These are phyloP conservation scores for Ganoderma lucidum DNA, from an alignment of 1,284 basidiomycete genomes.

Conservation along the genomic window DNA sequence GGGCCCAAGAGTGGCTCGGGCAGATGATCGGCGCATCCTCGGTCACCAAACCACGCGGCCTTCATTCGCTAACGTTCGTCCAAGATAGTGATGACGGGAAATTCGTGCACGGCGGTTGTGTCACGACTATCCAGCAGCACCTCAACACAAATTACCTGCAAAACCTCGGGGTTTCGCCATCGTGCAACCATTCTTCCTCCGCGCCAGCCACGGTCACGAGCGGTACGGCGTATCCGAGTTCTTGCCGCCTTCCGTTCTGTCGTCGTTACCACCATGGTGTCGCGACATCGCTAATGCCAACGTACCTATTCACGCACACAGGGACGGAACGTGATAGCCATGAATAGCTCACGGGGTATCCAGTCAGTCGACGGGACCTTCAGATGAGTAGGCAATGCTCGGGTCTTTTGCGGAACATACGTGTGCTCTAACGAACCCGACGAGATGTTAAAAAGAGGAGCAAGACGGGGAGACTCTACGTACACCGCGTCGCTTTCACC, in stretches of 20 bases:
- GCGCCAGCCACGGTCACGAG: constrained; percentile 37
- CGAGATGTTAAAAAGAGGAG: constrained; percentile 20
- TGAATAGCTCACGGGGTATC: constrained; percentile 31
- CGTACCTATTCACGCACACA: constrained; percentile 9
- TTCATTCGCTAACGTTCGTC: constrained; percentile 18
- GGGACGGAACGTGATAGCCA: constrained; percentile 17
- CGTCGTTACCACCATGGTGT: constrained; percentile 2
- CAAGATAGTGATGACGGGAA: constrained; percentile 22
- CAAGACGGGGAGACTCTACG: constrained; percentile 8
- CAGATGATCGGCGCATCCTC: constrained; percentile 35
- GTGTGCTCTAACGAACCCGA: constrained; percentile 8
- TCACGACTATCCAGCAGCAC: not conserved
- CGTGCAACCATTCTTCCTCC: constrained; percentile 18
- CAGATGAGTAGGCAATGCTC: constrained; percentile 19
- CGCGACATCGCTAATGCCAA: constrained; percentile 7
- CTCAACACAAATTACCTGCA: constrained; percentile 12
- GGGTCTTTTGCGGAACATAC: constrained; percentile 34
- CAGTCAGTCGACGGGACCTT: constrained; percentile 5
- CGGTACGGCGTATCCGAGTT: constrained; percentile 35
- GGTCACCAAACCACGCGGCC: constrained; percentile 22
- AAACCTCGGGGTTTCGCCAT: constrained; percentile 36
- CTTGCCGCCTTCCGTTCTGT: constrained; percentile 33
- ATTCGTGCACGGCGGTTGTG: constrained; percentile 5
- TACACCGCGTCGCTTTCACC: constrained; percentile 20
- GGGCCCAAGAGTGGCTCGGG: constrained; percentile 12